phyloP scores from a whole-genome alignment of 495 filamentous ascomycete species.

The Aspergillus conjunctus region DNA sequence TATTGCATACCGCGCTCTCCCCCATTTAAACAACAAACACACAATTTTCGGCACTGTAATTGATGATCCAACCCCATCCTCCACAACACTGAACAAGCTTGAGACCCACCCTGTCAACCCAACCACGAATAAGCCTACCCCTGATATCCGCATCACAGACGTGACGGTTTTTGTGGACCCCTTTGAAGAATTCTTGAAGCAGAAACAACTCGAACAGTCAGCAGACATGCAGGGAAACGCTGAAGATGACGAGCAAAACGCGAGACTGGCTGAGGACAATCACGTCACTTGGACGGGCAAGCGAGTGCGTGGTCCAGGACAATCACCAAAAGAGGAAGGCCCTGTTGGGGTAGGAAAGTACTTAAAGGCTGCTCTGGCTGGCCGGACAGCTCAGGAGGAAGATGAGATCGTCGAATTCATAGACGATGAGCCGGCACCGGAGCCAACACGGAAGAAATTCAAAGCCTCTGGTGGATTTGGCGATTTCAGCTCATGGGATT shows the following conservation, averaged over 20 bases:
- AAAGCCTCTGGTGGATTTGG: conserved; percentile 83
- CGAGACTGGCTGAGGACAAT: conserved; percentile 80
- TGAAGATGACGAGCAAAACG: conserved; percentile 42
- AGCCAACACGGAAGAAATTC: conserved; percentile 77
- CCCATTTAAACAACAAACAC: conserved; percentile 90
- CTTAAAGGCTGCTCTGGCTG: conserved; percentile 58
- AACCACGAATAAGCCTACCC: conserved; percentile 66
- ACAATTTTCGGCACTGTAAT: conserved; percentile 92
- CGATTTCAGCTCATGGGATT: conserved; percentile 66
- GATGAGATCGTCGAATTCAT: conserved; percentile 62
- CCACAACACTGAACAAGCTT: conserved; percentile 64
- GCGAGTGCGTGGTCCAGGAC: conserved; percentile 60
- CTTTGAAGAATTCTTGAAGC: conserved; percentile 82
- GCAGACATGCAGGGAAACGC: conserved; percentile 41
- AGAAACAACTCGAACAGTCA: conserved; percentile 53
- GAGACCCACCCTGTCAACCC: conserved; percentile 70
- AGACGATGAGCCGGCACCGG: conserved; percentile 60
- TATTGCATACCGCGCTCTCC: conserved; percentile 78
- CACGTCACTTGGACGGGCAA: conserved; percentile 92
- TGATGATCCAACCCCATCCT: conserved; percentile 65
- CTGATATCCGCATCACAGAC: conserved; percentile 77
- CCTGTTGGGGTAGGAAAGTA: conserved; percentile 76
- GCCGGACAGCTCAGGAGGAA: conserved; percentile 41
- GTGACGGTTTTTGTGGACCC: conserved; percentile 90
- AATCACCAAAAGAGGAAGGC: conserved; percentile 47